These are phyloP conservation scores for Grifola frondosa DNA, from an alignment of 1,284 basidiomycete species.

Conservation along the genomic window DNA sequence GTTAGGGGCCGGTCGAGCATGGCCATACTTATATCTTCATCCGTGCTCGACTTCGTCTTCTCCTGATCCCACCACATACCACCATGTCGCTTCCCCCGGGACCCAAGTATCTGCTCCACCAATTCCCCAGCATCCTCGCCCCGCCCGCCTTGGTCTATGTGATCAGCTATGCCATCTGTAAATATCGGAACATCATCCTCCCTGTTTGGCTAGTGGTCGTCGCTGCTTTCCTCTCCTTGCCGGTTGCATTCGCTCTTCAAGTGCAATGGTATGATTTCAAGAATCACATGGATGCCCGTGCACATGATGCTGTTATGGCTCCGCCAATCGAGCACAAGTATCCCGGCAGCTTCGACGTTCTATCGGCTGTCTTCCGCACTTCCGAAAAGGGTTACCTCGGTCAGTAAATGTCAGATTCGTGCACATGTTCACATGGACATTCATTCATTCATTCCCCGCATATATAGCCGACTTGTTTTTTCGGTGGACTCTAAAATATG, in stretches of 20 bases:
- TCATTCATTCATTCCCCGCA: background rate
- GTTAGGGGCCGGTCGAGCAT: too few species aligned
- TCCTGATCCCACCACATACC: too few species aligned
- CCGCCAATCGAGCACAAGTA: conserved; percentile 15
- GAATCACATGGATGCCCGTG: conserved; percentile 17
- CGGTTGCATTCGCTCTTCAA: conserved; percentile 7
- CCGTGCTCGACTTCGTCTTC: too few species aligned
- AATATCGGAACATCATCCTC: background rate
- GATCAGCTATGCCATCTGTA: conserved; percentile 6
- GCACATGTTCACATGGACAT: background rate
- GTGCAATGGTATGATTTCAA: conserved; percentile 10
- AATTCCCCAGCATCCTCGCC: conserved; percentile 9
- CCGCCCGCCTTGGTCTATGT: conserved; percentile 11
- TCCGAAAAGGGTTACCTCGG: conserved; percentile 15
- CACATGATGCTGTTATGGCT: conserved; percentile 22
- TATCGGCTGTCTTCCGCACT: conserved; percentile 8
- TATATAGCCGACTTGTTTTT: conserved; percentile 15
- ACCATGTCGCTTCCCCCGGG: conserved; percentile 13
- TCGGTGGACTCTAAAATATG: conserved; percentile 19
- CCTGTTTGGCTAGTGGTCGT: conserved; percentile 10
- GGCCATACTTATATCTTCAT: too few species aligned
- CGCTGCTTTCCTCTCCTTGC: conserved; percentile 13
- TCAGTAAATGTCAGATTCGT: conserved; percentile 10
- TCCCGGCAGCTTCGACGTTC: conserved; percentile 24
- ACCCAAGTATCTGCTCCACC: conserved; percentile 12